Conservation (phyloP, 805 yeast genomes). For the Tetrapisispora arboricola region DNA sequence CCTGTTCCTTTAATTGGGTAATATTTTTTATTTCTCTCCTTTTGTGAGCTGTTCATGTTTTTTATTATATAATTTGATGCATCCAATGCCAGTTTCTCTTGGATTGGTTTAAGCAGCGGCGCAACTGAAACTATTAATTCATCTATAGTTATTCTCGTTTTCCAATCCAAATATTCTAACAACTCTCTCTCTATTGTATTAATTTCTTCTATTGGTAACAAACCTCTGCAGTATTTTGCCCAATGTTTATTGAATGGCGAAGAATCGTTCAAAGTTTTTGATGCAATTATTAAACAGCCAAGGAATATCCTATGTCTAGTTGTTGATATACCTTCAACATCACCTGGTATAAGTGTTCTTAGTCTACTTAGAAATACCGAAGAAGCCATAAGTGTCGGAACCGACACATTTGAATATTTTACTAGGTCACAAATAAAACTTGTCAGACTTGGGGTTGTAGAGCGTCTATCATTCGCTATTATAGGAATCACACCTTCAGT, state of each 20-base stretch:
- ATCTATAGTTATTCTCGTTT: conserved; percentile 54
- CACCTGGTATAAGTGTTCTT: conserved; percentile 67
- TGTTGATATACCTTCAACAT: conserved; percentile 84
- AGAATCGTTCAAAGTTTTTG: conserved; percentile 85
- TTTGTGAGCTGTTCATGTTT: background rate
- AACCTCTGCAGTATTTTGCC: conserved; percentile 86
- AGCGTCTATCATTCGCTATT: conserved; percentile 9
- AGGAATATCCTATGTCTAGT: conserved; percentile 88
- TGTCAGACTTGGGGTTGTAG: conserved; percentile 35
- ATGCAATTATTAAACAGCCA: conserved; percentile 83
- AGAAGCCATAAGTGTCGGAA: conserved; percentile 90
- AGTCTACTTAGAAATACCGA: conserved; percentile 72
- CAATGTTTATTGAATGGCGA: conserved; percentile 94
- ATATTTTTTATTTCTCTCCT: too few species aligned
- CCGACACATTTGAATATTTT: conserved; percentile 80
- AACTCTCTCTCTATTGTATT: conserved; percentile 88
- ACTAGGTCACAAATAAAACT: conserved; percentile 65
- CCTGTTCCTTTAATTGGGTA: too few species aligned
- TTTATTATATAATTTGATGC: conserved; percentile 12
- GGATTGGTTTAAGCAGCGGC: conserved; percentile 70
- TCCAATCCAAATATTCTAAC: conserved; percentile 76
- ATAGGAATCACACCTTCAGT: conserved; percentile 22
- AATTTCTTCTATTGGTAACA: conserved; percentile 65
- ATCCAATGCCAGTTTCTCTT: conserved; percentile 25
- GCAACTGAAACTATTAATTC: conserved; percentile 63